These are phyloP conservation scores for Eustoma russellianum DNA, from an alignment of 257 asterid genomes.

Conservation along the genomic window DNA sequence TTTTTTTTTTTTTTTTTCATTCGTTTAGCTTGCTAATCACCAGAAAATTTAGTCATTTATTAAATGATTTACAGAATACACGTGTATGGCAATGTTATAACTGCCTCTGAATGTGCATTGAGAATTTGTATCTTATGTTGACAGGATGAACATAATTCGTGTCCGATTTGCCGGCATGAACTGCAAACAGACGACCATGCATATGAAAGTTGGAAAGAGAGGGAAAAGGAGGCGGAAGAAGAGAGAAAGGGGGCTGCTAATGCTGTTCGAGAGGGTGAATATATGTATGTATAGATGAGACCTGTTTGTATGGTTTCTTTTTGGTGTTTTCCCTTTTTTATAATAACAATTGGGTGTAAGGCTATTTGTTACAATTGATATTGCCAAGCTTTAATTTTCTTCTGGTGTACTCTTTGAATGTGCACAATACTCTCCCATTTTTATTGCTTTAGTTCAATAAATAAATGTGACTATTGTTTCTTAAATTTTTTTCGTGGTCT, in stretches of 20 bases:
- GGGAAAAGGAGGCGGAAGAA: conserved; percentile 93
- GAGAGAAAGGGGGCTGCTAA: conserved; percentile 96
- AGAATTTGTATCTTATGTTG: not conserved
- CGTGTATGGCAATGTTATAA: not conserved
- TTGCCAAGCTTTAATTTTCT: too few relatives aligned
- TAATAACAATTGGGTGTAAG: too few relatives aligned
- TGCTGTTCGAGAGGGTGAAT: conserved; percentile 92
- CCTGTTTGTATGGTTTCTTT: too few relatives aligned
- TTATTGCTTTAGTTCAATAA: too few relatives aligned
- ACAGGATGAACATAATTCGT: conserved; percentile 90
- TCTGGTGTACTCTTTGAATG: too few relatives aligned
- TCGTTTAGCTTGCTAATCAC: too few relatives aligned
- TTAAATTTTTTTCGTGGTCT: too few relatives aligned
- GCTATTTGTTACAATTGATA: too few relatives aligned
- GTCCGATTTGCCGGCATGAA: conserved; percentile 93
- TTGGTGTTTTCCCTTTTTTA: too few relatives aligned
- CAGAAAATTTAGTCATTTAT: not conserved
- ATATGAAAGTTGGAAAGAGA: conserved; percentile 88
- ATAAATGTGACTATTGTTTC: too few relatives aligned
- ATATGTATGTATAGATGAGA: conserved; percentile 64
- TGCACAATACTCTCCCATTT: too few relatives aligned
- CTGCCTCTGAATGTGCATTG: conserved; percentile 2
- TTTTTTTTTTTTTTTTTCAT: too few relatives aligned
- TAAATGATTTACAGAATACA: not conserved
- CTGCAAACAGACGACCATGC: conserved; percentile 84